Evolutionary conservation across 352 stramenopile genomes (phyloP).

Genomic region (Phytophthora litchii): DNA sequence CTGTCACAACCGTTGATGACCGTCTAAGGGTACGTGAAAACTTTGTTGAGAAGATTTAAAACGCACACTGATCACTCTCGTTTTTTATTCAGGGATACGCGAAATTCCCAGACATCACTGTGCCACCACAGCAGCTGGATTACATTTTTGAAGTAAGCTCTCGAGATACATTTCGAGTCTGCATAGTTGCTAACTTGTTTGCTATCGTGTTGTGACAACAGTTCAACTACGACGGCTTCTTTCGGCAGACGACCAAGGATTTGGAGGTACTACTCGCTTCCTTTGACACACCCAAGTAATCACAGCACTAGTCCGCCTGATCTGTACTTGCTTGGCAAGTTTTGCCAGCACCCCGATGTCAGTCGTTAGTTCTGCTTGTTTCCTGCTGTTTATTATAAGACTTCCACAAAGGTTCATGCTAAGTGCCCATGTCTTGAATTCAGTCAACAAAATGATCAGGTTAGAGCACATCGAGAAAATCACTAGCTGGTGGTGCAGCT

Average conservation of each 20-base stretch:
- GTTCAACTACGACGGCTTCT: slow-evolving; percentile 89
- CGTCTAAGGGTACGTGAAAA: slow-evolving; percentile 63
- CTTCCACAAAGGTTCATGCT: slow-evolving; percentile 20
- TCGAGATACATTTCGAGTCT: not conserved
- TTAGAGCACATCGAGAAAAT: slow-evolving; percentile 73
- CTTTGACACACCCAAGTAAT: slow-evolving; percentile 40
- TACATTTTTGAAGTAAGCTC: slow-evolving; percentile 89
- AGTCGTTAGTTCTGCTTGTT: slow-evolving; percentile 31
- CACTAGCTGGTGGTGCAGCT: slow-evolving; percentile 31
- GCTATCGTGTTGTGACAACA: slow-evolving; percentile 26
- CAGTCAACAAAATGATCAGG: not conserved
- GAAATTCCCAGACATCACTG: slow-evolving; percentile 69
- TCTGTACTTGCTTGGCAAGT: not conserved
- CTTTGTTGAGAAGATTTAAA: not conserved
- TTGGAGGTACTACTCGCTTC: slow-evolving; percentile 67
- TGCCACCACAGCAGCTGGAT: slow-evolving; percentile 79
- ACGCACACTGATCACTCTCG: not conserved
- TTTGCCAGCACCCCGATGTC: slow-evolving; percentile 12
- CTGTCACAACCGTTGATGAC: slow-evolving; percentile 63
- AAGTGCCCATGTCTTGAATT: too few relatives aligned
- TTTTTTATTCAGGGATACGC: slow-evolving; percentile 59
- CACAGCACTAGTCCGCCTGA: slow-evolving; percentile 5
- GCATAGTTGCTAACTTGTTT: slow-evolving; percentile 12
- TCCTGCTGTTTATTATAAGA: slow-evolving; percentile 46
- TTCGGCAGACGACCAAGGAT: slow-evolving; percentile 79